Base-by-base conservation (phyloP, 805 yeast species). In the Komagataella populi region DNA sequence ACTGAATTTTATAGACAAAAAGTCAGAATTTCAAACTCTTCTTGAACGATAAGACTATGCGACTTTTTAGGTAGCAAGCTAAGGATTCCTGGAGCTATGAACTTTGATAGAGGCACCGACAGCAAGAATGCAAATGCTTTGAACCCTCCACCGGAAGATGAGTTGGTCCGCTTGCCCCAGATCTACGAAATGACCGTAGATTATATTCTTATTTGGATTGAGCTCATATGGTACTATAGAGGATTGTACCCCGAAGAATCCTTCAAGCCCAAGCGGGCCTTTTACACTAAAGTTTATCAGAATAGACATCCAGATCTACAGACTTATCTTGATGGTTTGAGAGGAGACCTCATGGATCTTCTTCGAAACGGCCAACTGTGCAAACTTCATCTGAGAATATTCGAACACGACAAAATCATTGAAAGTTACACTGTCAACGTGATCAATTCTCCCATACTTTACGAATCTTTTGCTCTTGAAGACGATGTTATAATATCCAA, bases 181-280 rank as follows among this genome's bases (percentile, higher is more conserved):
- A 45, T 73, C 6, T 50, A 71, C 6, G 53, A 63, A 2, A 57
- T 70, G 5, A 52, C 80, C 5, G 63, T 73, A 24, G 84, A 79
- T 57, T 73, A 80, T 50, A 53, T 82, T 10, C 64, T 68, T 2
- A 76, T 74, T 1, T 71, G 76, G 66, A 59, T 77, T 7, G 83
- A 82, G 53, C 78, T 78, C 46, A 68, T 83, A 1, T 62, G 83
- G 49, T 81, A 75, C 60, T 64, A 73, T 49, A 71, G 80, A 48
- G 60, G 64, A 1, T 63, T 84, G 0, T 84, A 84, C 56, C 83
- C 83, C 0, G 57, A 52, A 1, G 72, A 68, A 49, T 69, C 51
- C 6, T 30, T 30, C n/a, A 30, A 30, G 5, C 6, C 39, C 10
- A 30, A 10, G 14, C 39, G 14, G n/a, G 39, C 39, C 10, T 30